Conservation (phyloP, 306 rosid species). For the Nissolia schottii region DNA sequence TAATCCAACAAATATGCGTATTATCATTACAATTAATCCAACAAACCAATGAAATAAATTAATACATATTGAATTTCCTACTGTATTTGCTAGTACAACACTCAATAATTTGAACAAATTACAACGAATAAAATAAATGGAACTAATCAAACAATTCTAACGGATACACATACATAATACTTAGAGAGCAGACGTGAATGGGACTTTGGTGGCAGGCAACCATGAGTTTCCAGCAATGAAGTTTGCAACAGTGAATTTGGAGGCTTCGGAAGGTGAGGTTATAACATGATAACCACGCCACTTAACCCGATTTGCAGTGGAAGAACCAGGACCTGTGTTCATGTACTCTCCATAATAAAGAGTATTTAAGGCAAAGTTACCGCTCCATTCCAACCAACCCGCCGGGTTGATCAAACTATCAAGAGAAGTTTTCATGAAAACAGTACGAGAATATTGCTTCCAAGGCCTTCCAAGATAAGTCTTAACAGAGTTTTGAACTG, state of each 20-base stretch:
- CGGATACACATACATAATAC: background rate
- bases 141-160: background rate
- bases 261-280: constrained; percentile 52
- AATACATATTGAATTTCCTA: background rate
- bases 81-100: background rate
- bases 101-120: background rate
- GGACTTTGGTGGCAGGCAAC: constrained; percentile 64
- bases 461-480: constrained; percentile 68
- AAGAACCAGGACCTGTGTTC: constrained; percentile 54
- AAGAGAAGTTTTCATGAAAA: constrained; percentile 48
- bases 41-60: background rate
- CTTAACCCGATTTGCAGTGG: constrained; percentile 47
- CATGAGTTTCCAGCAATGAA: constrained; percentile 57
- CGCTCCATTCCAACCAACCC: constrained; percentile 71
- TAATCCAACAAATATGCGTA: too few relatives aligned
- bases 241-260: constrained; percentile 48
- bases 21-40: background rate
- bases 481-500: constrained; percentile 21
- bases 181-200: constrained; percentile 51
- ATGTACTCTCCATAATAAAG: constrained; percentile 58
- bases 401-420: constrained; percentile 49
- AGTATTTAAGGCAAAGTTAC: constrained; percentile 57
- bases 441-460: constrained; percentile 52
- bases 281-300: constrained; percentile 62
- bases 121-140: background rate